phyloP scores from a whole-genome alignment of 164 flowering plant genomes.

The Vitis rupestris region DNA sequence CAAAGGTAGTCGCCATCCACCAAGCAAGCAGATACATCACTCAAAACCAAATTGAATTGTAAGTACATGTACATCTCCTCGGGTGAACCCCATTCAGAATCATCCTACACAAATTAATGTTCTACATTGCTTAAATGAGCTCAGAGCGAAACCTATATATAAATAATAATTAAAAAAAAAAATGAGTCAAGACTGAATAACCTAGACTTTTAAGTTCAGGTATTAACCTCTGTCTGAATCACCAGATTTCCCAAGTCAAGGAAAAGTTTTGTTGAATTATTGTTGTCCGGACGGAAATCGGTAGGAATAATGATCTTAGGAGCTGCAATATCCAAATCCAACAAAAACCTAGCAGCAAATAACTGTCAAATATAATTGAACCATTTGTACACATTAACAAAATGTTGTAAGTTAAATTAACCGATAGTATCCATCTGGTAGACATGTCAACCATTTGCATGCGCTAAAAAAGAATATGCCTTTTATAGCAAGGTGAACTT shows the following conservation, averaged over 20 bases:
- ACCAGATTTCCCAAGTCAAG: slow-evolving; percentile 88
- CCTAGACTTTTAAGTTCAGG: background rate
- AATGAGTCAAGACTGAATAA: too few relatives aligned
- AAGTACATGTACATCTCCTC: slow-evolving; percentile 64
- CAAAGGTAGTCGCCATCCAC: slow-evolving; percentile 92
- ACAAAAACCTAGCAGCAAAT: slow-evolving; percentile 61
- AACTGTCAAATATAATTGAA: background rate
- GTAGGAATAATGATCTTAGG: slow-evolving; percentile 97
- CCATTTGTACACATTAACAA: background rate
- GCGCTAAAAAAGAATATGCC: background rate
- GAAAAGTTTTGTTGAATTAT: slow-evolving; percentile 76
- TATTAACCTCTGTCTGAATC: slow-evolving; percentile 71
- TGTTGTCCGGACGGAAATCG: slow-evolving; percentile 68
- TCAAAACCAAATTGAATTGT: slow-evolving; percentile 82
- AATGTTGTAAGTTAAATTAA: background rate
- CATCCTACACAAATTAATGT: slow-evolving; percentile 55
- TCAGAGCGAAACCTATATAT: too few relatives aligned
- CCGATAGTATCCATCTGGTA: background rate
- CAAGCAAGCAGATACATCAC: slow-evolving; percentile 92
- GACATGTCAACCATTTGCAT: background rate
- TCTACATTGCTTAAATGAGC: too few relatives aligned
- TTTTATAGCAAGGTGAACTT: background rate
- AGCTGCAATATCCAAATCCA: slow-evolving; percentile 98
- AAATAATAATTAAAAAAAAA: too few relatives aligned
- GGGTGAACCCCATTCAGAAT: slow-evolving; percentile 34